Base-by-base conservation (phyloP, 2,329 filamentous ascomycete species). In the Grosmannia huntii region DNA sequence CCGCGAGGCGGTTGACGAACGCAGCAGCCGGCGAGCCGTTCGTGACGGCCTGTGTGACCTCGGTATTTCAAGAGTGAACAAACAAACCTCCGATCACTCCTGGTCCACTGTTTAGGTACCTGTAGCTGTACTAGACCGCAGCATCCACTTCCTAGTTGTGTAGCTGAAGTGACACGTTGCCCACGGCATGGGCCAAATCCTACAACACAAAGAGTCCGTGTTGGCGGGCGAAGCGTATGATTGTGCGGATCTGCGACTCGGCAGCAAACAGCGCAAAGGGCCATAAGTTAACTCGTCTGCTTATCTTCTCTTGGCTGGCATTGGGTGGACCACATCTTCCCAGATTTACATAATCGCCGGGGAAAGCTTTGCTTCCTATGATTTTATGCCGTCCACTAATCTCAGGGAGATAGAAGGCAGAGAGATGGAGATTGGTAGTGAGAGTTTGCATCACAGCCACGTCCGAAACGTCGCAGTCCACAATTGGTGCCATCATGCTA, bases 51-150 rank as follows among this genome's bases (percentile, higher is more conserved):
- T 67, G 68, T 46, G 72, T 70, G 12, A 87, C 82, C 28, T 70
- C 70, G 49, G 85, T 83, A 68, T 95, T 86, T 50, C 75, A 77
- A 66, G 89, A 81, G 69, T 96, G 89, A 6, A 96, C 86, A 64
- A 90, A 96, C 1, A 86, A 74, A 0, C 86, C 89, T 1, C 83
- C 90, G 63, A 95, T 95, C n/a, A 84, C 80, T 5, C 90, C 91
- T 0, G 91, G 89, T 0, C 90, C 90, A 41, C 85, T 84, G 68
- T 95, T 95, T 68, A 95, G 81, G 73, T 96, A 96, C 73, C 96
- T 96, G 78, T 96, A 96, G n/a, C 85, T 91, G 71, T 91, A 96
- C 91, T 91, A 96, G 57, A 82, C 88, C 11, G 91, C 90, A 64
- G 95, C 95, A 69, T 96, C 90, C 31, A 95, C 89, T 62, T 87